Evolutionary conservation across 768 basidiomycete genomes (phyloP).

Genomic region (Tulasnella sp.): DNA sequence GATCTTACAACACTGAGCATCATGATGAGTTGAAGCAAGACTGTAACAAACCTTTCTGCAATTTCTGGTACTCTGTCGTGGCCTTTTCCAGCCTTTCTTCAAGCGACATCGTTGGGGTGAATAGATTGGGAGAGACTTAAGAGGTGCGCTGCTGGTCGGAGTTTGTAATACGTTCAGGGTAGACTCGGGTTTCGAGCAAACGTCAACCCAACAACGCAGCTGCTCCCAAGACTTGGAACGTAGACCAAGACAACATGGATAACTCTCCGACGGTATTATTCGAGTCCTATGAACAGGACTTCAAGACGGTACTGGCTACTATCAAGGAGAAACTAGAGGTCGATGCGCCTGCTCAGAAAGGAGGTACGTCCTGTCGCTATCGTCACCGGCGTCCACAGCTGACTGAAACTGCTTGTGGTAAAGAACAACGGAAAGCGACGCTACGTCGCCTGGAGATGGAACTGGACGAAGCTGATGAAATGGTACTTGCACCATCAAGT

Average conservation of each 20-base stretch:
- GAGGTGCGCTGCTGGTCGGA: neutral
- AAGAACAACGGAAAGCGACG: slow-evolving; percentile 71
- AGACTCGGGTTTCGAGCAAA: neutral
- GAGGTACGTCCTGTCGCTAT: slow-evolving; percentile 39
- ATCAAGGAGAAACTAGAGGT: slow-evolving; percentile 68
- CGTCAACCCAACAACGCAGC: neutral
- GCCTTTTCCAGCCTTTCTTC: slow-evolving; percentile 40
- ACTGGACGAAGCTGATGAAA: slow-evolving; percentile 95
- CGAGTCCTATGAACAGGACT: slow-evolving; percentile 87
- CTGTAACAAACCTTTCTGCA: slow-evolving; percentile 39
- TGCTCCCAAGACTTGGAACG: too few species aligned
- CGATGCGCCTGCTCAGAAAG: slow-evolving; percentile 49
- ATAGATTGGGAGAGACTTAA: neutral
- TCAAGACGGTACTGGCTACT: slow-evolving; percentile 64
- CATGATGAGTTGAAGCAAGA: neutral
- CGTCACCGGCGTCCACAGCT: neutral
- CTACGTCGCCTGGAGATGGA: slow-evolving; percentile 85
- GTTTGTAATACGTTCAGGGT: neutral
- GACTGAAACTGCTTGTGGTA: neutral
- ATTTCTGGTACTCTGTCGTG: slow-evolving; percentile 65
- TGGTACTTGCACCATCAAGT: slow-evolving; percentile 40
- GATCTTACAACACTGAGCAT: slow-evolving; percentile 32
- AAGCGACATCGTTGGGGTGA: neutral
- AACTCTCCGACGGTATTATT: slow-evolving; percentile 75
- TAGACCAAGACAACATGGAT: slow-evolving; percentile 51